A percentile compares a stretch with the other conserved stretches of the same genome.
phyloP scores from a whole-genome alignment of 352 stramenopile species.

The Phytophthora meadii region DNA sequence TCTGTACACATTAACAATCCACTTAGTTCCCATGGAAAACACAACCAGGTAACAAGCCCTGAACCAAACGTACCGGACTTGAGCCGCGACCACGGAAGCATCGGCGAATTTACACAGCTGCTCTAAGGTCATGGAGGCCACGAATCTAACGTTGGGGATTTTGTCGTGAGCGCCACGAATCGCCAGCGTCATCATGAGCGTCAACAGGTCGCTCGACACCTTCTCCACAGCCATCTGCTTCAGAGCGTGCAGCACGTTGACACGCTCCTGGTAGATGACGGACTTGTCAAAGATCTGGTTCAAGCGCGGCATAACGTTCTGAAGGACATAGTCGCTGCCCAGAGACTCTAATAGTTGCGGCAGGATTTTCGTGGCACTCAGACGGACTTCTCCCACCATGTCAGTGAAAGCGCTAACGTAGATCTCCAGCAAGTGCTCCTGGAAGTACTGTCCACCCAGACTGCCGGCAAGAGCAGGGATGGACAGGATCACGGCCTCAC shows the following conservation, averaged over 20 bases:
- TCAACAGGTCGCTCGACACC: slow-evolving; percentile 71
- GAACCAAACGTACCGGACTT: slow-evolving; percentile 69
- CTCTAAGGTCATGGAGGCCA: slow-evolving; percentile 86
- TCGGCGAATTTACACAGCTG: slow-evolving; percentile 85
- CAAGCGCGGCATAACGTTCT: slow-evolving; percentile 83
- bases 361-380: slow-evolving; percentile 92
- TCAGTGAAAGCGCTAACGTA: slow-evolving; percentile 93
- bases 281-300: slow-evolving; percentile 87
- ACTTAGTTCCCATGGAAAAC: slow-evolving; percentile 6
- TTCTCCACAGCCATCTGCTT: slow-evolving; percentile 82
- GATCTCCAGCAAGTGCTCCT: slow-evolving; percentile 88
- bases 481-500: slow-evolving; percentile 91
- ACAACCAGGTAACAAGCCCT: not conserved
- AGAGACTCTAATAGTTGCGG: slow-evolving; percentile 77
- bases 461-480: slow-evolving; percentile 92
- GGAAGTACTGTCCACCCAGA: slow-evolving; percentile 82
- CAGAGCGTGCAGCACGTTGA: slow-evolving; percentile 83
- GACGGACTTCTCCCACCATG: slow-evolving; percentile 94
- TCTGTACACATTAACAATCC: slow-evolving; percentile 35
- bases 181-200: slow-evolving; percentile 66
- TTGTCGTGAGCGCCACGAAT: slow-evolving; percentile 83
- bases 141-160: slow-evolving; percentile 91
- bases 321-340: slow-evolving; percentile 83
- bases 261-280: slow-evolving; percentile 87
- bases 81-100: slow-evolving; percentile 62